A percentile compares a stretch with the other conserved stretches of the same genome.
phyloP scores from a whole-genome alignment of 139 green algal species.

The Closterium sp. region DNA sequence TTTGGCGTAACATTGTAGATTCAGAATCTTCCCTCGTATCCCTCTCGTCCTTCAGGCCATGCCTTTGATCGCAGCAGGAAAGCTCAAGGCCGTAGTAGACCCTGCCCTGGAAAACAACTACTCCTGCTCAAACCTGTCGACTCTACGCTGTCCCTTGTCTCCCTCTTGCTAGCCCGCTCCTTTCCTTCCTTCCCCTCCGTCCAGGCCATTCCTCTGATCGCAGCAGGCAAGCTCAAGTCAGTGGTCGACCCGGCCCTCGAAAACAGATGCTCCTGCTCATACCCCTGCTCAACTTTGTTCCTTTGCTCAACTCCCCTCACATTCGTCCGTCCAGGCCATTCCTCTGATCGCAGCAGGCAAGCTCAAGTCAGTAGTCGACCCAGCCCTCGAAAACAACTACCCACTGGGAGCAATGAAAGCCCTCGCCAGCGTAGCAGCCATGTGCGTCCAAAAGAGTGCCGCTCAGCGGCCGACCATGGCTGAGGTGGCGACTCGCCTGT shows the following conservation, averaged over 20 bases:
- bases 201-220: conserved; percentile 19
- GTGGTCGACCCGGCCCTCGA: conserved; percentile 9
- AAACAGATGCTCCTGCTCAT: background rate
- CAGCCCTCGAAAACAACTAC: conserved; percentile 6
- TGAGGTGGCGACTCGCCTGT: conserved; percentile 15
- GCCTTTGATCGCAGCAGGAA: background rate
- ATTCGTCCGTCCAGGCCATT: conserved; percentile 8
- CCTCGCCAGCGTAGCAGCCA: background rate
- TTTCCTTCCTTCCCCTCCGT: background rate
- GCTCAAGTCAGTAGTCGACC: background rate
- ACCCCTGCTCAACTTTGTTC: too few species aligned
- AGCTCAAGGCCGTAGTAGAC: background rate
- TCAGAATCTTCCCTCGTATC: too few species aligned
- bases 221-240: background rate
- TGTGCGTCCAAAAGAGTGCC: conserved; percentile 4
- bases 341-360: conserved; percentile 13
- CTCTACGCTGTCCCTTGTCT: too few species aligned
- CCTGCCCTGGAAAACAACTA: background rate
- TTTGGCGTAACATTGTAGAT: too few species aligned
- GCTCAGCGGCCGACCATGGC: conserved; percentile 1
- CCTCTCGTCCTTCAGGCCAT: conserved; percentile 5
- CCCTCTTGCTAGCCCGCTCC: background rate
- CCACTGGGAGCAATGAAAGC: background rate
- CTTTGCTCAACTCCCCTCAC: background rate
- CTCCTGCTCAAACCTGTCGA: too few species aligned